A percentile compares a stretch with the other conserved stretches of the same genome.
phyloP scores from a whole-genome alignment of 805 yeast species.

The Wickerhamiella kurtzmanii region DNA sequence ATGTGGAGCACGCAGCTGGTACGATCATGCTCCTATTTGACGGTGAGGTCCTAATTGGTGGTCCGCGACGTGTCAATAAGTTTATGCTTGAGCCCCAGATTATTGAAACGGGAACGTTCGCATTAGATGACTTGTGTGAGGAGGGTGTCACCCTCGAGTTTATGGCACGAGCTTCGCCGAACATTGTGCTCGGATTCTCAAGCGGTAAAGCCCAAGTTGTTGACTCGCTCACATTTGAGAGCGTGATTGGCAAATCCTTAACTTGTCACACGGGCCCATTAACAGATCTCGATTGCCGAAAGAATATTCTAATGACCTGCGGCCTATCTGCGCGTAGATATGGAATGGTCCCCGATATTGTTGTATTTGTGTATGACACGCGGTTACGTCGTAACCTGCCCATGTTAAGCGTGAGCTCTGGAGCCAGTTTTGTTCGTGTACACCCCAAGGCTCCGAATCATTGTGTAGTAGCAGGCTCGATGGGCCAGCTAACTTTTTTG shows the following conservation, averaged over 20 bases:
- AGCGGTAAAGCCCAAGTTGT: constrained; percentile 26
- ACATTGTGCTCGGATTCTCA: constrained; percentile 25
- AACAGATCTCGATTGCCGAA: constrained; percentile 28
- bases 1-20: constrained; percentile 20
- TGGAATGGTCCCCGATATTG: constrained; percentile 55
- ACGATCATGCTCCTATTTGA: constrained; percentile 21
- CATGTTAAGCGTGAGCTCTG: constrained; percentile 80
- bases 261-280: constrained; percentile 28
- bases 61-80: constrained; percentile 22
- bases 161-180: constrained; percentile 23
- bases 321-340: constrained; percentile 56
- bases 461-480: constrained; percentile 54
- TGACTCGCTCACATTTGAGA: constrained; percentile 26
- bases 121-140: constrained; percentile 15
- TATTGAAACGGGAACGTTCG: constrained; percentile 24
- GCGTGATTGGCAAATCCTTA: constrained; percentile 8
- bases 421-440: constrained; percentile 69
- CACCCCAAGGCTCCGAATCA: constrained; percentile 80
- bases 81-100: constrained; percentile 25
- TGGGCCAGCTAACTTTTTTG: constrained; percentile 75
- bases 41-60: constrained; percentile 26
- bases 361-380: constrained; percentile 71
- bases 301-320: constrained; percentile 43
- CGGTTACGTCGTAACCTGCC: constrained; percentile 56
- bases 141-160: constrained; percentile 18